Percentiles rank a stretch among this genome's conserved stretches.
Evolutionary conservation across 1,284 basidiomycete genomes (phyloP).

Genomic region (Ustilago sp.): DNA sequence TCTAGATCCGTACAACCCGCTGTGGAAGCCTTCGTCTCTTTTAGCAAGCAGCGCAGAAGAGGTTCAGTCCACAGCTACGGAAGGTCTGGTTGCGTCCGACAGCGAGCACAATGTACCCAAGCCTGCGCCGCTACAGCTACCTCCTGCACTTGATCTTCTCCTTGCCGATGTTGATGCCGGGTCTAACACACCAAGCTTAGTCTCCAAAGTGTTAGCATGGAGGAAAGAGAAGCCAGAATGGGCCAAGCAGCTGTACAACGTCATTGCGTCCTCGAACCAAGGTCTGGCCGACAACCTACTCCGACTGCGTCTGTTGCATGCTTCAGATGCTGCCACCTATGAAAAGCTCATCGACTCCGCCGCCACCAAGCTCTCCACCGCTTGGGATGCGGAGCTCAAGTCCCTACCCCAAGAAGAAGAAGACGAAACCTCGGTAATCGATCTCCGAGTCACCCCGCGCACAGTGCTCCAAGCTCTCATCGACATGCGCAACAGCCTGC

Average conservation of each 20-base stretch:
- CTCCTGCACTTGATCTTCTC: slow-evolving; percentile 61
- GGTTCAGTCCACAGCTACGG: slow-evolving; percentile 55
- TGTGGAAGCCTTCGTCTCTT: slow-evolving; percentile 60
- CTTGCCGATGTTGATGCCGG: slow-evolving; percentile 68
- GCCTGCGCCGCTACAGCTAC: slow-evolving; percentile 63
- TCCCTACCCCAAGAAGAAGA: slow-evolving; percentile 19
- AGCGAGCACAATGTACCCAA: slow-evolving; percentile 19
- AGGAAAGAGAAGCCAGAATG: slow-evolving; percentile 61
- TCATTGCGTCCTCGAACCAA: slow-evolving; percentile 64
- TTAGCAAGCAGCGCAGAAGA: slow-evolving; percentile 2
- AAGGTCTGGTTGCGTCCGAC: slow-evolving; percentile 46
- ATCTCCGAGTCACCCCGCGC: slow-evolving; percentile 23
- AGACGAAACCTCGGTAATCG: slow-evolving; percentile 11
- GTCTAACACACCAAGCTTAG: slow-evolving; percentile 65
- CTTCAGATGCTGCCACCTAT: slow-evolving; percentile 54
- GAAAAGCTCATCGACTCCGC: slow-evolving; percentile 66
- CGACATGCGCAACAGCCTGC: slow-evolving; percentile 62
- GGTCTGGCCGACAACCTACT: slow-evolving; percentile 62
- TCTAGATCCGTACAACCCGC: slow-evolving; percentile 58
- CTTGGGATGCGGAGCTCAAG: slow-evolving; percentile 47
- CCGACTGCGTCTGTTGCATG: slow-evolving; percentile 52
- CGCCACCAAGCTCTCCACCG: slow-evolving; percentile 35
- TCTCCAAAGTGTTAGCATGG: slow-evolving; percentile 65
- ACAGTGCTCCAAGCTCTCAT: slow-evolving; percentile 43
- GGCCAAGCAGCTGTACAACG: slow-evolving; percentile 64